phyloP scores from a whole-genome alignment of 176 grass and related monocot genomes.

The bread wheat (Triticum aestivum) region IWGSC_CS_RefSeq_v2.1 NC_057798.1:202499383-202499882 shows the following conservation, averaged over 20 bases:
- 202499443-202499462: slow-evolving; percentile 20
- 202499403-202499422: slow-evolving; percentile 74
- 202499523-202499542: slow-evolving; percentile 90
- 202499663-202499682: slow-evolving; percentile 88
- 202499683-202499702: slow-evolving; percentile 90
- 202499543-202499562: slow-evolving; percentile 85
- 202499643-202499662: slow-evolving; percentile 95
- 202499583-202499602: slow-evolving; percentile 73
- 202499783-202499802: slow-evolving; percentile 1
- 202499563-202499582: slow-evolving; percentile 88
- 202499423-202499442: slow-evolving; percentile 99
- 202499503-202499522: slow-evolving; percentile 85
- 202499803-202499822: not conserved
- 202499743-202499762: slow-evolving; percentile 51
- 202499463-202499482: not conserved
- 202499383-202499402: slow-evolving; percentile 94
- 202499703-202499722: slow-evolving; percentile 76
- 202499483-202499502: slow-evolving; percentile 70
- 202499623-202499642: slow-evolving; percentile 83
- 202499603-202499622: slow-evolving; percentile 97
- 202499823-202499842: slow-evolving; percentile 30
- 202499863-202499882: not conserved
- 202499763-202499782: slow-evolving; percentile 10
- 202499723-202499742: slow-evolving; percentile 80
- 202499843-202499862: slow-evolving; percentile 21